Base-by-base conservation (phyloP, 805 yeast genomes). In the Monosporozyma yasuniensis region DNA sequence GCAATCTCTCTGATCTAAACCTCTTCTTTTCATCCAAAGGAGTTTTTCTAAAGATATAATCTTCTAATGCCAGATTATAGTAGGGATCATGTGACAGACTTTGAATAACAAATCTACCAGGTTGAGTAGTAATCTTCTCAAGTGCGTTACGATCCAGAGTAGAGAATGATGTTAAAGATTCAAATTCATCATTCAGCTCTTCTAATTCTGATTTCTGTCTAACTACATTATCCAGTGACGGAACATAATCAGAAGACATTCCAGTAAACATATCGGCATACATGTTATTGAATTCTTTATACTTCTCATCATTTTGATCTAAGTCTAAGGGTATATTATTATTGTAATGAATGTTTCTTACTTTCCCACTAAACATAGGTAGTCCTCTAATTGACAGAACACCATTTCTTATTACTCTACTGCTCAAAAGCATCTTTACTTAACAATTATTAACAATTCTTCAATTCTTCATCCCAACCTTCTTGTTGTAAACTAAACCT, bases 51-150 rank as follows among this genome's bases (percentile, higher is more conserved):
- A 86, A 93, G 0, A 93, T 70, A 59, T 78, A 84, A 56, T 86
- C 84, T 58, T 93, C 99, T 4, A 89, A 58, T 1, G 96, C 88
- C 14, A 93, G 70, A 61, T 93, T 93, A 47, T 79, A 57, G 58
- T 72, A 80, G 1, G 98, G 98, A 56, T 84, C 76, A 2, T 69
- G 62, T 10, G 84, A 64, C 21, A 56, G 18, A 48, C 70, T 70
- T 23, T 68, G 68, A 0, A 96, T 80, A 0, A 83, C 62, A 32
- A 87, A 72, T 1, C 82, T 70, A 18, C 81, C 66, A 4, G 87
- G 83, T n/a, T 58, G 56, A 39, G 55, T 55, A 3, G 66, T 63
- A 8, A 54, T 46, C 1, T 56, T 42, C n/a, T 61, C 54, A 3
- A 68, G 52, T 30, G 65, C 58, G 10, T 42, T 19, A 14, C 56